A percentile compares a stretch with the other conserved stretches of the same genome.
Evolutionary conservation across 2,329 filamentous ascomycete species (phyloP).

Genomic region (Talaromyces rugulosus): DNA sequence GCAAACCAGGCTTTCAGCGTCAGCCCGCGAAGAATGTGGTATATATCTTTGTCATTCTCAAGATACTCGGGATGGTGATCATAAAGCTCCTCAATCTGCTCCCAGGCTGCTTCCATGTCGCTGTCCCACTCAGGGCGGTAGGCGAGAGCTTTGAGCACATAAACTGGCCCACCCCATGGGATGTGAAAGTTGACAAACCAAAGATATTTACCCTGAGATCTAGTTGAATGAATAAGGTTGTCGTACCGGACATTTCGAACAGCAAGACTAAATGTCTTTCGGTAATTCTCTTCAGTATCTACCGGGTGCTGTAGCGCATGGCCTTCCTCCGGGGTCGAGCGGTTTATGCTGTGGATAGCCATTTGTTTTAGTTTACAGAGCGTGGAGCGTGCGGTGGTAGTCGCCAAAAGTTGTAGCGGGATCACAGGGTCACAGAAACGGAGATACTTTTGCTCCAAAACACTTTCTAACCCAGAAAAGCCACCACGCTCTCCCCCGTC

Average conservation of each 20-base stretch:
- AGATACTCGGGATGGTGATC: background rate
- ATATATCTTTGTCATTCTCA: background rate
- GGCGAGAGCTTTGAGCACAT: constrained; percentile 1
- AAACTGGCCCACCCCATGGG: background rate
- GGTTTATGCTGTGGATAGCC: background rate
- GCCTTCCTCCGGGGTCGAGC: background rate
- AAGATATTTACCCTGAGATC: background rate
- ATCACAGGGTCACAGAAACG: constrained; percentile 9
- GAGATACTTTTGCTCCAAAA: constrained; percentile 5
- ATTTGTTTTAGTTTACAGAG: constrained; percentile 6
- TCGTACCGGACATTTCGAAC: constrained; percentile 1
- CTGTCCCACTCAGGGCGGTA: background rate
- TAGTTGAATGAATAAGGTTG: background rate
- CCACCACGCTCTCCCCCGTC: background rate
- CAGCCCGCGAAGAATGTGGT: background rate
- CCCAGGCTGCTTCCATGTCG: background rate
- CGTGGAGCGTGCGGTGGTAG: constrained; percentile 8
- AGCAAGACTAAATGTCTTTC: background rate
- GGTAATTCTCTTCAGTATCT: background rate
- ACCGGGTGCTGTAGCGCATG: background rate
- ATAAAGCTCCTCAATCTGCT: constrained; percentile 1
- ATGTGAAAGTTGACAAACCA: constrained; percentile 1
- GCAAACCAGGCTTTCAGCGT: background rate
- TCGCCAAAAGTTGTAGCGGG: constrained; percentile 11
- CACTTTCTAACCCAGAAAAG: background rate